Evolutionary conservation across 2,329 filamentous ascomycete genomes (phyloP).

Genomic region (Colletotrichum sp.): DNA sequence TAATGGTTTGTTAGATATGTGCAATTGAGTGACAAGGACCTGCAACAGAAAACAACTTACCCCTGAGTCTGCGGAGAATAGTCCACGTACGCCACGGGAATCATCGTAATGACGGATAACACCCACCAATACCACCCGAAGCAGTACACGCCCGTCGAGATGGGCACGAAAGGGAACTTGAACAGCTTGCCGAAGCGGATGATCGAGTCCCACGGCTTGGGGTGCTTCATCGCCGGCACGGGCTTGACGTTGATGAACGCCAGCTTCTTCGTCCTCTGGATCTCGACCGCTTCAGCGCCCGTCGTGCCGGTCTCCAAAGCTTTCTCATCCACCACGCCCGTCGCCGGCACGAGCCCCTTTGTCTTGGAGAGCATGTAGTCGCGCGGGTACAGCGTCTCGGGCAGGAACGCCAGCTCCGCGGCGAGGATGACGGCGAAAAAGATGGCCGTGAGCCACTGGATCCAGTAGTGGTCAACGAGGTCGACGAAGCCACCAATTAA

Average conservation of each 20-base stretch:
- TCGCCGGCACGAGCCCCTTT: not conserved
- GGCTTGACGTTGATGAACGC: slow-evolving; percentile 49
- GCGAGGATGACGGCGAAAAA: slow-evolving; percentile 53
- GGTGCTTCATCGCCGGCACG: slow-evolving; percentile 56
- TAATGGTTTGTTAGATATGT: not conserved
- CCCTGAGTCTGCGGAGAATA: slow-evolving; percentile 56
- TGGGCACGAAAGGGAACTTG: slow-evolving; percentile 47
- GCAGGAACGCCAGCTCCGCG: slow-evolving; percentile 54
- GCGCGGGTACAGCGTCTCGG: slow-evolving; percentile 62
- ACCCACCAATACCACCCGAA: slow-evolving; percentile 65
- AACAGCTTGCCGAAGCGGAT: slow-evolving; percentile 52
- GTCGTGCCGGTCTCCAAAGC: slow-evolving; percentile 7
- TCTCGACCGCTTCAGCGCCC: slow-evolving; percentile 17
- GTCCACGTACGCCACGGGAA: slow-evolving; percentile 56
- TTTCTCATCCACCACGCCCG: slow-evolving; percentile 11
- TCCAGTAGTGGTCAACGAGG: slow-evolving; percentile 52
- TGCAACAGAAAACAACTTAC: slow-evolving; percentile 11
- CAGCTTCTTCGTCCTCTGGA: slow-evolving; percentile 46
- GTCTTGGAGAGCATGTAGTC: slow-evolving; percentile 46
- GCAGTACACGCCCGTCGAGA: slow-evolving; percentile 53
- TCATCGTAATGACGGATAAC: slow-evolving; percentile 55
- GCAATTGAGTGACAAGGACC: not conserved
- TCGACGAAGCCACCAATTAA: slow-evolving; percentile 56
- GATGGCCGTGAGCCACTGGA: slow-evolving; percentile 60
- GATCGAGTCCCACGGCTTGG: slow-evolving; percentile 50